phyloP scores from a whole-genome alignment of 352 stramenopile genomes.

The Peronosclerospora sorghi region DNA sequence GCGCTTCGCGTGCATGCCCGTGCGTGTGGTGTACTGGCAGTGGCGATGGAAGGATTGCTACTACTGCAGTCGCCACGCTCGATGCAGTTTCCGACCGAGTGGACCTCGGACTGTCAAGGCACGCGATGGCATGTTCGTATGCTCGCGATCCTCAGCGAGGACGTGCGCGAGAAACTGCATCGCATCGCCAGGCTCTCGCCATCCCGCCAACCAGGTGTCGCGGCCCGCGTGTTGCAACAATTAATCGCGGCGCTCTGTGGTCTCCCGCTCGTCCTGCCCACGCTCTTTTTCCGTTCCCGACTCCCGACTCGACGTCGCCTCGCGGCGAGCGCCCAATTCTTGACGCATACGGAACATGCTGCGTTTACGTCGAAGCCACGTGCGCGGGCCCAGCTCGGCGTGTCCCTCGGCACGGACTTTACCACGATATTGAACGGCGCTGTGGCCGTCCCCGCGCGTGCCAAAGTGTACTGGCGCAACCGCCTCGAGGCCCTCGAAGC shows the following conservation, averaged over 20 bases:
- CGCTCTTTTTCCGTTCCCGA: conserved; percentile 34
- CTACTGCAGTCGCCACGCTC: conserved; percentile 13
- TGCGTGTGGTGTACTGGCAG: conserved; percentile 19
- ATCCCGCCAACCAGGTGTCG: conserved; percentile 10
- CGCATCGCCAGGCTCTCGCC: conserved; percentile 15
- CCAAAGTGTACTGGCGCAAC: conserved; percentile 11
- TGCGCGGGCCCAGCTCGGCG: conserved; percentile 35
- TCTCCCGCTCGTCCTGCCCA: conserved; percentile 19
- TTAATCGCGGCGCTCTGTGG: conserved; percentile 21
- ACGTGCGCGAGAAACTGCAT: conserved; percentile 15
- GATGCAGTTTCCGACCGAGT: conserved; percentile 10
- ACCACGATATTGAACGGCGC: conserved; percentile 34
- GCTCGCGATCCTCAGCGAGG: conserved; percentile 7
- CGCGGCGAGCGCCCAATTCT: conserved; percentile 29
- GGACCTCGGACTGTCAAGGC: neutral
- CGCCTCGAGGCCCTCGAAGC: conserved; percentile 12
- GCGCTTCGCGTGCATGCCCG: conserved; percentile 15
- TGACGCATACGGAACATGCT: conserved; percentile 32
- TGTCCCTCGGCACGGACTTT: conserved; percentile 39
- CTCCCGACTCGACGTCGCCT: conserved; percentile 14
- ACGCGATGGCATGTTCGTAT: conserved; percentile 11
- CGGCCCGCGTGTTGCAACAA: conserved; percentile 28
- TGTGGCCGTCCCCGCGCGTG: conserved; percentile 9
- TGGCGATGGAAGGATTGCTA: conserved; percentile 25
- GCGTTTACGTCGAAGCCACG: conserved; percentile 36